These are phyloP conservation scores for Fraxinus greggii DNA, from an alignment of 305 asterid species.

Conservation along the genomic window DNA sequence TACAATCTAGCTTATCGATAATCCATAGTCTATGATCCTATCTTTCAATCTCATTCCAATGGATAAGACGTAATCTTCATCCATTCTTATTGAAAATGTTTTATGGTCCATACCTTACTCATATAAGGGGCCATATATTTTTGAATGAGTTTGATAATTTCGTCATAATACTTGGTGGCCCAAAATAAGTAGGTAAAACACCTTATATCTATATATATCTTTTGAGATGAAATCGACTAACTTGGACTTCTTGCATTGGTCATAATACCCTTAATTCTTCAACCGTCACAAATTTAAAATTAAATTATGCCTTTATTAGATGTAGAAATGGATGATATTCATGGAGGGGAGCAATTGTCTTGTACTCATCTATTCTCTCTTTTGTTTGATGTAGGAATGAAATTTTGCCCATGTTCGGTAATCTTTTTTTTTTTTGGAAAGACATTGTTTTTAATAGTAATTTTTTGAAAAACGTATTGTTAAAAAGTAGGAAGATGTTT, in stretches of 20 bases:
- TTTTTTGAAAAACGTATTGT: no score
- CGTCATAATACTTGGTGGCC: background rate
- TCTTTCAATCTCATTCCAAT: background rate
- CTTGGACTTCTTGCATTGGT: constrained; percentile 7
- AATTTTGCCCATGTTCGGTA: background rate
- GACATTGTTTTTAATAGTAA: no score
- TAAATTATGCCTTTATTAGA: background rate
- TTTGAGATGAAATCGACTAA: background rate
- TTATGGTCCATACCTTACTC: constrained; percentile 24
- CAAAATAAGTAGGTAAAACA: constrained; percentile 9
- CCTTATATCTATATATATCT: background rate
- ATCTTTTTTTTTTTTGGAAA: no score
- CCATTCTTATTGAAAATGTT: background rate
- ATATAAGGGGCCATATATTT: constrained; percentile 21
- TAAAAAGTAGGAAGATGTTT: no score
- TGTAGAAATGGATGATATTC: background rate
- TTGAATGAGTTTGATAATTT: background rate
- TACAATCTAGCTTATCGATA: background rate
- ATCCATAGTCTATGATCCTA: background rate
- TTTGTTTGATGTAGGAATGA: background rate
- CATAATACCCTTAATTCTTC: constrained; percentile 17
- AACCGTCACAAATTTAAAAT: background rate
- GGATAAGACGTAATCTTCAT: constrained; percentile 2
- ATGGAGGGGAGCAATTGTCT: background rate
- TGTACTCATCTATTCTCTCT: background rate